Evolutionary conservation across 768 basidiomycete genomes (phyloP).

Genomic region (Lyophyllum atratum): DNA sequence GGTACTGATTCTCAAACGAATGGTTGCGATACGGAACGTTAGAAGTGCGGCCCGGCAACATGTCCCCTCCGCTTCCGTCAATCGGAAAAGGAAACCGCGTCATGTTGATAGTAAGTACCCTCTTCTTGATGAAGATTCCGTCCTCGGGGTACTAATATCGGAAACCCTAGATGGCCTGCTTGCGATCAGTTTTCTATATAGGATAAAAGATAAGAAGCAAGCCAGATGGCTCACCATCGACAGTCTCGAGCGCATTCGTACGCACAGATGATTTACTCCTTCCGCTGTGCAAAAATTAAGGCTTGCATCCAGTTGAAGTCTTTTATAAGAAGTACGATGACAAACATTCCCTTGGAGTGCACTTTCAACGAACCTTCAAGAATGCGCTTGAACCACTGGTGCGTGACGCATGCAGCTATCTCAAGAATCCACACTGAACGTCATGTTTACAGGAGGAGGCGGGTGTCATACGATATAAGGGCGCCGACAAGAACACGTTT

Average conservation of each 20-base stretch:
- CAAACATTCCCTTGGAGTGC: neutral
- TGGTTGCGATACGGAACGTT: constrained; percentile 1
- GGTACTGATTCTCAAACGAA: neutral
- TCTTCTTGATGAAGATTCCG: neutral
- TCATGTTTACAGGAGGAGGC: neutral
- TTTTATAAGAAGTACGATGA: neutral
- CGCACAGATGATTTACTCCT: neutral
- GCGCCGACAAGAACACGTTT: neutral
- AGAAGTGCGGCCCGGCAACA: neutral
- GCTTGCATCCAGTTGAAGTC: neutral
- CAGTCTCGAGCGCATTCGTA: neutral
- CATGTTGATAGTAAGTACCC: constrained; percentile 10
- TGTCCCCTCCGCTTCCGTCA: neutral
- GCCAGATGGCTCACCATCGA: neutral
- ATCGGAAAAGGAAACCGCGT: constrained; percentile 6
- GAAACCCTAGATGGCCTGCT: neutral
- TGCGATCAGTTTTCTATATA: neutral
- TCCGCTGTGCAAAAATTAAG: no score
- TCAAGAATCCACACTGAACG: neutral
- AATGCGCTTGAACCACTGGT: constrained; percentile 2
- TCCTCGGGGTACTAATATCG: neutral
- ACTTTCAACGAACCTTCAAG: neutral
- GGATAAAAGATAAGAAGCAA: neutral
- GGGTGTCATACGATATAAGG: constrained; percentile 6
- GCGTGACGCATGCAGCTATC: neutral